Percentiles rank a stretch among this genome's conserved stretches.
These are phyloP conservation scores for Trypanosoma platydactyli DNA, from an alignment of 208 protist genomes.

Conservation along the genomic window DNA sequence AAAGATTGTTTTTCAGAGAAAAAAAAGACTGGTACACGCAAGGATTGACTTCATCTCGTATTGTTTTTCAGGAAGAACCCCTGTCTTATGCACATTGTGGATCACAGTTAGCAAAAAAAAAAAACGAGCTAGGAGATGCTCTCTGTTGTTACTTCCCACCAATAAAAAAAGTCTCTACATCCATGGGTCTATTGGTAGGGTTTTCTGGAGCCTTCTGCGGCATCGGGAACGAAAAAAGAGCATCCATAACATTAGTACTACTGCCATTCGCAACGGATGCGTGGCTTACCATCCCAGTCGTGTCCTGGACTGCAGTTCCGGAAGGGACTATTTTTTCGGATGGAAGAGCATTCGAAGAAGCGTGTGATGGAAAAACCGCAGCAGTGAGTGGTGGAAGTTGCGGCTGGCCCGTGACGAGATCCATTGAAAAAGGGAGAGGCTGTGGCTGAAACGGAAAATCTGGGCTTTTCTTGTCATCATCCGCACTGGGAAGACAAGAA, in stretches of 20 bases:
- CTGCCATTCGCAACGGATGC: not conserved
- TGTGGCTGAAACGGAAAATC: constrained; percentile 26
- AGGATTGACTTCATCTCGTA: too few species aligned
- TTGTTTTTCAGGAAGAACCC: too few species aligned
- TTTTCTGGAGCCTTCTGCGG: not conserved
- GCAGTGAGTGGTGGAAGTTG: constrained; percentile 13
- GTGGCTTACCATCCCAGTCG: not conserved
- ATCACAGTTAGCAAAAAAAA: too few species aligned
- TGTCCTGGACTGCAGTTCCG: not conserved
- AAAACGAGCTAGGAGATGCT: too few species aligned
- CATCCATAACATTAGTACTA: constrained; percentile 40
- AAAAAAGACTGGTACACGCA: not conserved
- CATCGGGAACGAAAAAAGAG: constrained; percentile 36
- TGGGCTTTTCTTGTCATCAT: not conserved
- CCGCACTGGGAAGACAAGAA: not conserved
- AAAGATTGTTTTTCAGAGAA: too few species aligned
- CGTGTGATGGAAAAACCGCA: not conserved
- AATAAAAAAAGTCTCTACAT: constrained; percentile 50
- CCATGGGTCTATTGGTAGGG: constrained; percentile 2
- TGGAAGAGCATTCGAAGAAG: too few species aligned
- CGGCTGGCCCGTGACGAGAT: constrained; percentile 14
- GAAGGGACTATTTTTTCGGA: too few species aligned
- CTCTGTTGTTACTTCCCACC: not conserved
- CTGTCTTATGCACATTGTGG: too few species aligned
- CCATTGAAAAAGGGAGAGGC: constrained; percentile 29